A percentile compares a stretch with the other conserved stretches of the same genome.
These are phyloP conservation scores for Lentinula detonsa DNA, from an alignment of 768 basidiomycete genomes.

Conservation along the genomic window DNA sequence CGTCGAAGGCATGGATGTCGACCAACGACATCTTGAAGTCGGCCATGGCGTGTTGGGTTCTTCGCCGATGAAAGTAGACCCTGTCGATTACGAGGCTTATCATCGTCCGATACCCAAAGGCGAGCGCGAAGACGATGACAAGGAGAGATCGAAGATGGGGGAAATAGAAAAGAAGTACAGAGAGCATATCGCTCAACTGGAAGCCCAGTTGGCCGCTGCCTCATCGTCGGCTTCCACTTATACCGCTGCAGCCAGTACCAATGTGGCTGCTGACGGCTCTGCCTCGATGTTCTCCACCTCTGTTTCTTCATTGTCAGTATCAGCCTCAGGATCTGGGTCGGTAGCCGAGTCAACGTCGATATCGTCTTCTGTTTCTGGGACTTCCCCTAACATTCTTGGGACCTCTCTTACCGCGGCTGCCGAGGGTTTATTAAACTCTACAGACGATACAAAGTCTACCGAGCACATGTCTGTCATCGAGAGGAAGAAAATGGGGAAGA, in stretches of 20 bases:
- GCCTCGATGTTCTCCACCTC: neutral
- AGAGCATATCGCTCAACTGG: conserved; percentile 1
- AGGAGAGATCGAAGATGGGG: neutral
- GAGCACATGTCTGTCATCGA: conserved; percentile 44
- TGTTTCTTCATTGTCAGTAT: neutral
- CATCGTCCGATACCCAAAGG: neutral
- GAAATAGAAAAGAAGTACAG: neutral
- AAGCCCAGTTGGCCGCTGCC: conserved; percentile 1
- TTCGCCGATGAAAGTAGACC: conserved; percentile 1
- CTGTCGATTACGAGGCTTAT: neutral
- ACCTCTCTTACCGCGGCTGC: neutral
- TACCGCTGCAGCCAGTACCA: neutral
- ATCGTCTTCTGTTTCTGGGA: neutral
- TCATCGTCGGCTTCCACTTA: neutral
- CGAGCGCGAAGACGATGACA: neutral
- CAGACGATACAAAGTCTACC: conserved; percentile 27
- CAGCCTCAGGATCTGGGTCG: neutral
- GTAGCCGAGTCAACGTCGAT: neutral
- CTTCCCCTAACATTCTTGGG: neutral
- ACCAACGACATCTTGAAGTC: neutral
- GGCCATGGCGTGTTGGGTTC: neutral
- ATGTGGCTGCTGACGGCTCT: neutral
- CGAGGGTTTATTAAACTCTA: neutral
- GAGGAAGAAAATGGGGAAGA: conserved; percentile 76
- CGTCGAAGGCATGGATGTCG: neutral